Base-by-base conservation (phyloP, 116 monocot genomes). In the Cymodocea nodosa region DNA sequence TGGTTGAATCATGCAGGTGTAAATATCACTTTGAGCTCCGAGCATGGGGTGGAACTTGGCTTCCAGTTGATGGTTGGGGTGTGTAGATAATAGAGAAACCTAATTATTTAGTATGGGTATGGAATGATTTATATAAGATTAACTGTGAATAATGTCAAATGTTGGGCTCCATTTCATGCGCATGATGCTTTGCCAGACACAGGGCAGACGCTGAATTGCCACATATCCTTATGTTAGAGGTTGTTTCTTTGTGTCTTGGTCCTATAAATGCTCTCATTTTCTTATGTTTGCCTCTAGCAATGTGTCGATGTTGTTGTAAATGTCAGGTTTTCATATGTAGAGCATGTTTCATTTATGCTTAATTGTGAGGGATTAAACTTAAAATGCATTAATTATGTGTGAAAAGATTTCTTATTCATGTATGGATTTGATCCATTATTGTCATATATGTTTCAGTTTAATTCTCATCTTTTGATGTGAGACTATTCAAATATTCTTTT, bases 41-140 rank as follows among this genome's bases (percentile, higher is more conserved):
- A n/a, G 36, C n/a, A 10, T 36, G 34, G 35, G 62, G 36, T 62
- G 34, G 37, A 36, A 37, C 62, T 62, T 62, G 35, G 62, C 25
- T 61, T 35, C 61, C 36, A 18, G 62, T 62, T 62, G 62, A 62
- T 54, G 44, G 12, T 11, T 37, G 62, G 36, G 62, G 62, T 62
- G 39, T 62, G 62, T 37, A 15, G 62, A 35, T 62, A n/a, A 57
- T 57, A 57, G 24, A 23, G 25, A 9, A 23, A 57, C n/a, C 11
- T 62, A 18, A 62, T 17, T 9, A 35, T 62, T n/a, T 36, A 17
- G 5, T 35, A 15, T 18, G 17, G 18, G 36, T 37, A 62, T 39
- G 36, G 25, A 23, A 57, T 11, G 22, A 2, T 37, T 35, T 62
- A 6, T 8, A 37, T 36, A 8, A 17, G 60, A 61, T 61, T 37